Conservation (phyloP, 2,329 filamentous ascomycete species). For the Diaporthe caulivora region DNA sequence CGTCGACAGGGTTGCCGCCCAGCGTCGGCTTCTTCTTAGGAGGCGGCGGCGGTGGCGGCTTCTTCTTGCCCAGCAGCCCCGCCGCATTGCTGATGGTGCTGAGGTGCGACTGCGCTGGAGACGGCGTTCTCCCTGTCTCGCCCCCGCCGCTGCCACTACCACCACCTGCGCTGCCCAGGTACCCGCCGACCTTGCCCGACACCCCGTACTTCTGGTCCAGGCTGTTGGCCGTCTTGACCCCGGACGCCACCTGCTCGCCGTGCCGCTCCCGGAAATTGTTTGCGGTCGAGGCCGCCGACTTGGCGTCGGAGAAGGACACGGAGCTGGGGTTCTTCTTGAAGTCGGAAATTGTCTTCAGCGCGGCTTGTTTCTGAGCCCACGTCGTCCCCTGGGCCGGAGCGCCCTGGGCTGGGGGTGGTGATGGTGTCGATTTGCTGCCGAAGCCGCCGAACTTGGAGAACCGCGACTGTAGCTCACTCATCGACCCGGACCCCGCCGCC, state of each 20-base stretch:
- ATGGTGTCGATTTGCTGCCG: constrained; percentile 39
- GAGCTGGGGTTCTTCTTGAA: constrained; percentile 72
- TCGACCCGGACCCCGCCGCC: constrained; percentile 43
- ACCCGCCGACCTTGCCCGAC: constrained; percentile 51
- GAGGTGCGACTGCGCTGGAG: constrained; percentile 32
- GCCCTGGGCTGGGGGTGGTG: constrained; percentile 42
- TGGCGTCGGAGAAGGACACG: constrained; percentile 70
- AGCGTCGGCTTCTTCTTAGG: constrained; percentile 63
- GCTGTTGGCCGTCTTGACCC: constrained; percentile 67
- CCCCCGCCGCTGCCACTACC: constrained; percentile 13
- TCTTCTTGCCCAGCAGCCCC: constrained; percentile 61
- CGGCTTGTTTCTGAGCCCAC: constrained; percentile 74
- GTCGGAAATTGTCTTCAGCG: constrained; percentile 69
- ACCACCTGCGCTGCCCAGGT: constrained; percentile 34
- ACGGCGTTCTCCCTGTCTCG: neutral
- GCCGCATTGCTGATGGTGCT: constrained; percentile 38
- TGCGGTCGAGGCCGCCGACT: constrained; percentile 69
- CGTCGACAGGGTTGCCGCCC: constrained; percentile 26
- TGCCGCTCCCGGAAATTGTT: constrained; percentile 79
- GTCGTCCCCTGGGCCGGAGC: constrained; percentile 65
- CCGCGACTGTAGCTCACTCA: constrained; percentile 76
- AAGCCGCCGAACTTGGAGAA: constrained; percentile 66
- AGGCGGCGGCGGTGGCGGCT: constrained; percentile 63
- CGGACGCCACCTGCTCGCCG: constrained; percentile 74
- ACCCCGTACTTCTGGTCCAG: constrained; percentile 74